phyloP scores from a whole-genome alignment of 164 flowering plant species.

The Piper betle region DNA sequence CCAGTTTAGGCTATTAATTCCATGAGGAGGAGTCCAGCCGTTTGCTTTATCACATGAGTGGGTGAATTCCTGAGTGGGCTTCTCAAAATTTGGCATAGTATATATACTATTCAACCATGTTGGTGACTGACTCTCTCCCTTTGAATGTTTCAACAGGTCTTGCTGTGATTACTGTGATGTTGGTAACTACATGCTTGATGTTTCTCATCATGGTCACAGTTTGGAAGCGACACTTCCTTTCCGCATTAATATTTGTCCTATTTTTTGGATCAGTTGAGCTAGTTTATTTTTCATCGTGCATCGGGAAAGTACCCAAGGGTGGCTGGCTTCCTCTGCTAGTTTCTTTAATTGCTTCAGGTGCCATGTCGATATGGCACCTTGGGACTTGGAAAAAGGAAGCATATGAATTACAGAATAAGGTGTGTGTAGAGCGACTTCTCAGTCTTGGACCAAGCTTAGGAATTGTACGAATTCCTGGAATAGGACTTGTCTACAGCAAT shows the following conservation, averaged over 20 bases:
- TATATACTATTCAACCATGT: neutral
- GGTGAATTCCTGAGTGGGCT: too few relatives aligned
- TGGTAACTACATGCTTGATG: conserved; percentile 62
- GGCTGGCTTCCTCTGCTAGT: conserved; percentile 48
- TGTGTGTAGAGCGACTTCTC: conserved; percentile 25
- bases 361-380: conserved; percentile 55
- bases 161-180: conserved; percentile 44
- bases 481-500: conserved; percentile 33
- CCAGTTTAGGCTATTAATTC: too few relatives aligned
- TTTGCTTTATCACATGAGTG: too few relatives aligned
- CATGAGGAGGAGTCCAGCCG: too few relatives aligned
- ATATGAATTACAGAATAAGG: conserved; percentile 31
- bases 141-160: conserved; percentile 24
- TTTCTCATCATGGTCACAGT: conserved; percentile 34
- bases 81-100: neutral
- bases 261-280: conserved; percentile 49
- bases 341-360: conserved; percentile 19
- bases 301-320: conserved; percentile 34
- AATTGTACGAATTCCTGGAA: conserved; percentile 30
- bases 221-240: conserved; percentile 31
- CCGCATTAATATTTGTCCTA: conserved; percentile 25
- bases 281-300: conserved; percentile 38
- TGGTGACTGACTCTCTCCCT: neutral
- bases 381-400: conserved; percentile 30
- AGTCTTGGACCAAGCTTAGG: conserved; percentile 27